Conservation (phyloP, 2,329 filamentous ascomycete species). For the Lachnellula subtilissima region DNA sequence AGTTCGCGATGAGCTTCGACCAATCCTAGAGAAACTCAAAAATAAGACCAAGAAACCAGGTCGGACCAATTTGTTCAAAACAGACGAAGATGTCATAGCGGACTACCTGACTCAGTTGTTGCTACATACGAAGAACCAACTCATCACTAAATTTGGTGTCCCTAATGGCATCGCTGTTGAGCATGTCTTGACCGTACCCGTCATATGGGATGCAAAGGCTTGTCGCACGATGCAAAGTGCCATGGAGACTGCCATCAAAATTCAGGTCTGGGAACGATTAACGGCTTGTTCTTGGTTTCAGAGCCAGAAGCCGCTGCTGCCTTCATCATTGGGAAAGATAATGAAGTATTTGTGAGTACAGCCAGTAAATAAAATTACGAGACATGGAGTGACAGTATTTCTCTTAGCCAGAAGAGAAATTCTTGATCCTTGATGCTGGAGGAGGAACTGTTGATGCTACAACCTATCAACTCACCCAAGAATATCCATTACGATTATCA, state of each 20-base stretch:
- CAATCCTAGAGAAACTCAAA: slow-evolving; percentile 5
- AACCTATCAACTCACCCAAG: slow-evolving; percentile 22
- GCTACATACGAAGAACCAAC: slow-evolving; percentile 9
- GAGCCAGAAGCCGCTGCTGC: slow-evolving; percentile 10
- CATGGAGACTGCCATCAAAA: slow-evolving; percentile 9
- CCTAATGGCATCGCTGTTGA: slow-evolving; percentile 1
- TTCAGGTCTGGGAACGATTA: slow-evolving; percentile 6
- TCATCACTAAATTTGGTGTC: neutral
- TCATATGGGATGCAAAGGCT: slow-evolving; percentile 12
- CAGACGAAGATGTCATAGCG: slow-evolving; percentile 13
- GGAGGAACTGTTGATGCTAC: slow-evolving; percentile 28
- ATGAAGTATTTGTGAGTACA: slow-evolving; percentile 3
- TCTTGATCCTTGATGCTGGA: slow-evolving; percentile 24
- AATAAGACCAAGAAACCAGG: slow-evolving; percentile 1
- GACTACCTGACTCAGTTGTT: slow-evolving; percentile 15
- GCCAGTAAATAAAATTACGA: too few species aligned
- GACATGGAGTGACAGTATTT: neutral
- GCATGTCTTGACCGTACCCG: slow-evolving; percentile 14
- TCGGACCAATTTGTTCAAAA: neutral
- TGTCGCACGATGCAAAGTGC: slow-evolving; percentile 15
- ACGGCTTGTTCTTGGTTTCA: slow-evolving; percentile 27
- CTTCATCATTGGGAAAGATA: slow-evolving; percentile 6
- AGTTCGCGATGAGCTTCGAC: slow-evolving; percentile 8
- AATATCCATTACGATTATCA: slow-evolving; percentile 18
- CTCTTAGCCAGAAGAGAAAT: slow-evolving; percentile 17